These are phyloP conservation scores for Nemania sp. DNA, from an alignment of 2,329 filamentous ascomycete genomes.

Conservation along the genomic window DNA sequence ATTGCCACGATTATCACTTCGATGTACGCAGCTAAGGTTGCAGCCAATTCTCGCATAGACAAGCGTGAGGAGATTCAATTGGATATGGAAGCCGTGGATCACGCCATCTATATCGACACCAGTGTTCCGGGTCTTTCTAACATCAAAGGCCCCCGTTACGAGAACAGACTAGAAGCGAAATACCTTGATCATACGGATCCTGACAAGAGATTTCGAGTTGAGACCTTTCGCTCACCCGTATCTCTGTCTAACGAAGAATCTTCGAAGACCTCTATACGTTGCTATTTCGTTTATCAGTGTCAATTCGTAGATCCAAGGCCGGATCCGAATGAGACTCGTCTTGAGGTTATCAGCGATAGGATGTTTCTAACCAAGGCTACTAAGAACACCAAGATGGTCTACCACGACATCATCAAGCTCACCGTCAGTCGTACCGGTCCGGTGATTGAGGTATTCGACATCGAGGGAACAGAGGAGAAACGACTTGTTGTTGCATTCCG, in stretches of 20 bases:
- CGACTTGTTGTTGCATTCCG: slow-evolving; percentile 93
- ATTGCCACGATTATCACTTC: slow-evolving; percentile 95
- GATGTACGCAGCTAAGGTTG: slow-evolving; percentile 94
- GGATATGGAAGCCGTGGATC: slow-evolving; percentile 92
- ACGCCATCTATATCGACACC: slow-evolving; percentile 98
- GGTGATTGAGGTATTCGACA: slow-evolving; percentile 97
- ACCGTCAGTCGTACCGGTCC: slow-evolving; percentile 85
- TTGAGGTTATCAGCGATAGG: slow-evolving; percentile 90
- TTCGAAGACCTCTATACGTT: slow-evolving; percentile 82
- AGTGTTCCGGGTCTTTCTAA: slow-evolving; percentile 83
- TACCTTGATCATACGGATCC: slow-evolving; percentile 82
- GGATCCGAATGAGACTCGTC: slow-evolving; percentile 75
- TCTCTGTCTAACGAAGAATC: slow-evolving; percentile 68
- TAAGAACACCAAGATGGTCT: slow-evolving; percentile 91
- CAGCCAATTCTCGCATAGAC: slow-evolving; percentile 89
- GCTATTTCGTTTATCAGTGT: slow-evolving; percentile 99
- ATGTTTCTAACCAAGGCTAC: slow-evolving; percentile 96
- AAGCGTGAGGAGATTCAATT: slow-evolving; percentile 92
- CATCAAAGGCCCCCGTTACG: slow-evolving; percentile 82
- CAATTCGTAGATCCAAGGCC: slow-evolving; percentile 81
- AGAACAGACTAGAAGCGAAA: slow-evolving; percentile 91
- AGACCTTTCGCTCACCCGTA: slow-evolving; percentile 93
- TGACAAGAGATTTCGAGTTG: slow-evolving; percentile 82
- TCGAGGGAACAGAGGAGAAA: slow-evolving; percentile 89
- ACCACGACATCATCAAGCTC: slow-evolving; percentile 88